Evolutionary conservation across 768 basidiomycete species (phyloP), one percentile per base, ranked within the genome.

Genomic region (Suillus decipiens): DNA sequence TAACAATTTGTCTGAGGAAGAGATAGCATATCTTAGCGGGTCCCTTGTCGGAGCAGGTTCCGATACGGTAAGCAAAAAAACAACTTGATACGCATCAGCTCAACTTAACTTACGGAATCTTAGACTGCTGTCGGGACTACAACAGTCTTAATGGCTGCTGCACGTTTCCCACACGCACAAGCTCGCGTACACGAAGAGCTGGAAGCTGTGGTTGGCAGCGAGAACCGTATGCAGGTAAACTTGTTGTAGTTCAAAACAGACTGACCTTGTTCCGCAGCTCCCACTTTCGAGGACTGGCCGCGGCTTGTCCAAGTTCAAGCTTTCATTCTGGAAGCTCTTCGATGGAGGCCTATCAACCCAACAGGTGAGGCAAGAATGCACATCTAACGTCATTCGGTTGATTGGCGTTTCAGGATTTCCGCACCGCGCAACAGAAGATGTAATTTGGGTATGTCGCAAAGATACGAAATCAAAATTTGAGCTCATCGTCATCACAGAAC

Each of bases 11-110:
- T 79, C 80, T 6, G 80, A 84, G 60, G 72, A 79, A 17, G 86
- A 89, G 64, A 79, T 79, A 0, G 82, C 86, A 0, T 89, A 84
- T 70, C 79, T 89, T 28, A 82, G 83, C 2, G 87, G 87, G 1
- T 82, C 82, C 11, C 82, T 89, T 74, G 85, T 87, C 51, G 87
- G 86, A 24, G 87, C 87, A n/a, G 86, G 86, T 0, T 82, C 84
- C 1, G 87, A 87, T 62, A 87, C 87, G 5, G 78, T 76, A 51
- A 43, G 72, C 28, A 55, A 39, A 51, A 1, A 28, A 5, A 31
- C n/a, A n/a, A n/a, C n/a, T 2, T 1, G 17, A 31, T 28, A 10
- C 11, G 7, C 2, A 28, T 7, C 1, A 39, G 10, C 5, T 5
- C 0, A 3, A 11, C 24, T 24, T 28, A 41, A 57, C 37, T 19